A percentile compares a stretch with the other conserved stretches of the same genome.
These are phyloP conservation scores for Magnaporthiopsis rhizophila DNA, from an alignment of 2,329 filamentous ascomycete genomes.

Conservation along the genomic window DNA sequence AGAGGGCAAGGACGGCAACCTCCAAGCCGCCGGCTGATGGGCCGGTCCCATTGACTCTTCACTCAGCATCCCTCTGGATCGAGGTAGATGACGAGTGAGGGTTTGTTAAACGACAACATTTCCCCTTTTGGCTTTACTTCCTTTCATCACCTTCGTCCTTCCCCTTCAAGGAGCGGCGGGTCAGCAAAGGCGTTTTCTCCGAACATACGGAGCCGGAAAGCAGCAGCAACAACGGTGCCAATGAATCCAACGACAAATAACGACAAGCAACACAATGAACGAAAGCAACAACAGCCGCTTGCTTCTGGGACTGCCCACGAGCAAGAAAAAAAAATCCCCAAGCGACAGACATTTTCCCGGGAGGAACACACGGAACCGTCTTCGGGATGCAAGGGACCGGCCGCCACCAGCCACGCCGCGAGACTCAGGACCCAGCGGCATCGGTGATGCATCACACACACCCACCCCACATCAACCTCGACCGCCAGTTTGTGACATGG, in stretches of 20 bases:
- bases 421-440: background rate
- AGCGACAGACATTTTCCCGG: background rate
- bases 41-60: background rate
- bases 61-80: background rate
- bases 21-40: constrained; percentile 17
- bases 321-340: background rate
- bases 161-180: background rate
- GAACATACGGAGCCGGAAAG: background rate
- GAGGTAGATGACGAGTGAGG: background rate
- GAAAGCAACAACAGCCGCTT: background rate
- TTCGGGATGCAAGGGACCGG: background rate
- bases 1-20: constrained; percentile 29
- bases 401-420: background rate
- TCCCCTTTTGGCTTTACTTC: background rate
- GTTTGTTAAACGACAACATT: background rate
- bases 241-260: background rate
- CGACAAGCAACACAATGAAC: background rate
- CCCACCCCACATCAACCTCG: background rate
- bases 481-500: background rate
- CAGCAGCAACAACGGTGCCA: background rate
- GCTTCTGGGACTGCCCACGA: background rate
- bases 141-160: background rate
- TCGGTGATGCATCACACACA: background rate
- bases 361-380: background rate
- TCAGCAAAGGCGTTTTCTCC: background rate